Evolutionary conservation across 202 grass and related monocot genomes (phyloP).

Genomic region (Cymbopogon flexuosus): DNA sequence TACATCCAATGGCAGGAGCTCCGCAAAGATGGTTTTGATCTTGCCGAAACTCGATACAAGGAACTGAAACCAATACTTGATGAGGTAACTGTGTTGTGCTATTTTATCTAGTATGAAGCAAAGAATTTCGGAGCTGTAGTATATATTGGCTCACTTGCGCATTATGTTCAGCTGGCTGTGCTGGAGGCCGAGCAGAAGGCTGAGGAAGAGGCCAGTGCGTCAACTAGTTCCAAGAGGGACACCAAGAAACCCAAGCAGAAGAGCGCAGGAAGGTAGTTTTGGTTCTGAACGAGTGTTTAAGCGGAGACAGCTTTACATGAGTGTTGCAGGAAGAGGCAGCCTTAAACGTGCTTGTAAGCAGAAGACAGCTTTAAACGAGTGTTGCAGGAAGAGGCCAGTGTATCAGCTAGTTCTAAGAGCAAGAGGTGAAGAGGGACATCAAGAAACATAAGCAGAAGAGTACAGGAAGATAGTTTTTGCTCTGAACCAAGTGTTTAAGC

Average conservation of each 20-base stretch:
- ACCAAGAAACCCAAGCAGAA: slow-evolving; percentile 66
- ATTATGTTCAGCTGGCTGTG: slow-evolving; percentile 60
- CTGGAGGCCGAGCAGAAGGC: slow-evolving; percentile 85
- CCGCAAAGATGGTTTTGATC: slow-evolving; percentile 95
- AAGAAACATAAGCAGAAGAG: slow-evolving; percentile 68
- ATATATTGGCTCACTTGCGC: neutral
- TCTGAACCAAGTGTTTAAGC: neutral
- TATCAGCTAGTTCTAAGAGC: slow-evolving; percentile 41
- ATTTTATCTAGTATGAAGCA: neutral
- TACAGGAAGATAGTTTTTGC: slow-evolving; percentile 35
- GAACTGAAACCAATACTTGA: slow-evolving; percentile 95
- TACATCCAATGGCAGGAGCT: slow-evolving; percentile 54
- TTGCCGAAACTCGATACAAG: slow-evolving; percentile 75
- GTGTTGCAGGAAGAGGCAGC: neutral
- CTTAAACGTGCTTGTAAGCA: neutral
- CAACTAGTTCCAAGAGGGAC: slow-evolving; percentile 57
- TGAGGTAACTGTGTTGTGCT: slow-evolving; percentile 47
- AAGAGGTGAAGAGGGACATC: neutral
- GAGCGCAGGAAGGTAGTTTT: slow-evolving; percentile 44
- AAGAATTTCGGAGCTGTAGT: neutral
- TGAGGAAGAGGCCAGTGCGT: slow-evolving; percentile 73
- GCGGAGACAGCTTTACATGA: too few relatives aligned
- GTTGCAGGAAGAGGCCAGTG: slow-evolving; percentile 53
- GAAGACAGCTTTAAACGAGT: neutral
- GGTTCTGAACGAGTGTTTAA: neutral